A percentile compares a stretch with the other conserved stretches of the same genome.
Evolutionary conservation across 176 grass and related monocot species (phyloP).

Genomic region (Stipa capillata): DNA sequence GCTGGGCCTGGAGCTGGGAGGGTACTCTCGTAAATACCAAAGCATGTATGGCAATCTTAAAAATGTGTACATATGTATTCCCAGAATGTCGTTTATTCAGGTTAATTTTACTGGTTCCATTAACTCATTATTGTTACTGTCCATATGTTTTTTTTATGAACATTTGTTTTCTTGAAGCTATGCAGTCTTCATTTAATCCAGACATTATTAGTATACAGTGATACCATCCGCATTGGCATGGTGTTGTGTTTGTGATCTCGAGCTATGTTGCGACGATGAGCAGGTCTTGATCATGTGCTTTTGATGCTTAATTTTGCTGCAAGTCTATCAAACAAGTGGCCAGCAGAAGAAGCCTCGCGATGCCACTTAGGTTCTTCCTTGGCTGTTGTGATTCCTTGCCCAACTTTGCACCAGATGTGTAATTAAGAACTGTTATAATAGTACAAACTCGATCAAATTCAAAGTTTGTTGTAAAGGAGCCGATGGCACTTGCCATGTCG

Average conservation of each 20-base stretch:
- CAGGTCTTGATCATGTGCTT: not conserved
- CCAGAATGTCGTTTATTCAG: not conserved
- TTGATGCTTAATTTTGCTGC: no score
- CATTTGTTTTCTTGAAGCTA: not conserved
- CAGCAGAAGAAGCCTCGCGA: no score
- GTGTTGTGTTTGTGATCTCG: not conserved
- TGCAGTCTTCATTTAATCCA: not conserved
- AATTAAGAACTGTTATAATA: no score
- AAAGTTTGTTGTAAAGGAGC: no score
- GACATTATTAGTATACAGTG: not conserved
- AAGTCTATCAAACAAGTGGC: no score
- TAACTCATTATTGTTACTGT: not conserved
- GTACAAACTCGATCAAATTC: no score
- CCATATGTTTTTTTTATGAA: not conserved
- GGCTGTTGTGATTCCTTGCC: no score
- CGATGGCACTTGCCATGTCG: no score
- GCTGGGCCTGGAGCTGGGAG: not conserved
- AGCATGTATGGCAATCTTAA: not conserved
- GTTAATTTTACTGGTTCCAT: not conserved
- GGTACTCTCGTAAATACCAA: constrained; percentile 2
- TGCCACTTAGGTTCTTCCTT: no score
- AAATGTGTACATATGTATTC: constrained; percentile 15
- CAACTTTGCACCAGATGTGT: no score
- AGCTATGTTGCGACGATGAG: not conserved
- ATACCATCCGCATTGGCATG: not conserved